Conservation (phyloP, 108 stramenopile species). For the Aureococcus anophagefferens region DNA sequence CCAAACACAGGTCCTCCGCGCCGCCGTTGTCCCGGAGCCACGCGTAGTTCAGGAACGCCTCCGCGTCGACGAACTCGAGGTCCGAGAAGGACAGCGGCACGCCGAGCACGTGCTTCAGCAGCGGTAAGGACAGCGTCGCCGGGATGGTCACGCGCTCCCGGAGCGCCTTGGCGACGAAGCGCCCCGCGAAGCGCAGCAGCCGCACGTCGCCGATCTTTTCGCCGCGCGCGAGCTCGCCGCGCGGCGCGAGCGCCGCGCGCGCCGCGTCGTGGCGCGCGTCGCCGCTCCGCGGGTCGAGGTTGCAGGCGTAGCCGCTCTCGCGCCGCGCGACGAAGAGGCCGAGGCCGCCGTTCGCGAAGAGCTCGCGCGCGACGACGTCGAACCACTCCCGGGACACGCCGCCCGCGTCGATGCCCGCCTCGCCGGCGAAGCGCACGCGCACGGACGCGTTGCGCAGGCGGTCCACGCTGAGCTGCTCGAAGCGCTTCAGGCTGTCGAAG, state of each 20-base stretch:
- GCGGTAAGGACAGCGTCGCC: slow-evolving; percentile 80
- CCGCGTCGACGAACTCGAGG: slow-evolving; percentile 61
- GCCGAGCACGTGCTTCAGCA: slow-evolving; percentile 12
- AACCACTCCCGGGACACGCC: slow-evolving; percentile 97
- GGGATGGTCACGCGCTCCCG: slow-evolving; percentile 88
- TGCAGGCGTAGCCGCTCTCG: too few relatives aligned
- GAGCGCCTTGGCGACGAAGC: slow-evolving; percentile 88
- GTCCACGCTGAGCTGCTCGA: too few relatives aligned
- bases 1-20: not conserved
- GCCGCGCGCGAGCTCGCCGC: too few relatives aligned
- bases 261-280: too few relatives aligned
- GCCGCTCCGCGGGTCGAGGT: not conserved
- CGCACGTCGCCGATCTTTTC: too few relatives aligned
- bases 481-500: slow-evolving; percentile 58
- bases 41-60: slow-evolving; percentile 46
- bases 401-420: slow-evolving; percentile 94
- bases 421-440: slow-evolving; percentile 86
- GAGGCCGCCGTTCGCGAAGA: not conserved
- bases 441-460: too few relatives aligned
- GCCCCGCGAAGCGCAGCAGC: slow-evolving; percentile 59
- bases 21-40: not conserved
- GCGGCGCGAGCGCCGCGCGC: too few relatives aligned
- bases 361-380: slow-evolving; percentile 59
- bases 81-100: slow-evolving; percentile 61
- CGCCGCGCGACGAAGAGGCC: too few relatives aligned